Conservation (phyloP, 2,329 filamentous ascomycete genomes). For the Cladosporium colombiae region DNA sequence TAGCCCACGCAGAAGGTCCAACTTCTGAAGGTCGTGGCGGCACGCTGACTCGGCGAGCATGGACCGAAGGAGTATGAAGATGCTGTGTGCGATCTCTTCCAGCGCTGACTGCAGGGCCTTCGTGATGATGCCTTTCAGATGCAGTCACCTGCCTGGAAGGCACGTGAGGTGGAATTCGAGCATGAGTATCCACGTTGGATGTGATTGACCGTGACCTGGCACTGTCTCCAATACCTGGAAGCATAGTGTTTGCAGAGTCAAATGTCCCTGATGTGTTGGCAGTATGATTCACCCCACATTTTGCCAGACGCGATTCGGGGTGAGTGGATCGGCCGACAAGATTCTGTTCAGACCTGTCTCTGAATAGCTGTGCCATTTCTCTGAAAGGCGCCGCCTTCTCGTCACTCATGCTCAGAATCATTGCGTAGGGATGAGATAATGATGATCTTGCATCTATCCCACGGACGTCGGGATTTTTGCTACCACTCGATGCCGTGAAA, state of each 20-base stretch:
- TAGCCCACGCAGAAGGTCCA: constrained; percentile 15
- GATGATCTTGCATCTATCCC: not conserved
- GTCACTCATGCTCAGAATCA: constrained; percentile 42
- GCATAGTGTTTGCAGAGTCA: not conserved
- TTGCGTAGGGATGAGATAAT: not conserved
- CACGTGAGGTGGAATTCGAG: not conserved
- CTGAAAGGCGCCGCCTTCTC: constrained; percentile 29
- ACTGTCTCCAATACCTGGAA: not conserved
- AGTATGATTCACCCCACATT: not conserved
- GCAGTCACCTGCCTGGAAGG: not conserved
- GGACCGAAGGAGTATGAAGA: constrained; percentile 9
- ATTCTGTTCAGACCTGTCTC: constrained; percentile 1
- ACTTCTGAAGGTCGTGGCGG: constrained; percentile 8
- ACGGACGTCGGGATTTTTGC: not conserved
- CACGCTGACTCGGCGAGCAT: not conserved
- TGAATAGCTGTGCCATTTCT: constrained; percentile 15
- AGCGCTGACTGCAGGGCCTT: not conserved
- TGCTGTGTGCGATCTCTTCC: not conserved
- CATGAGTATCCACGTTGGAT: not conserved
- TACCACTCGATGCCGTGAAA: not conserved
- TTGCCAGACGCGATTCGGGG: not conserved
- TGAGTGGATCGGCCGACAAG: constrained; percentile 5
- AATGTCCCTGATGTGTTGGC: not conserved
- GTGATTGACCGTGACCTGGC: not conserved
- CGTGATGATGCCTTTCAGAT: not conserved